Evolutionary conservation across 805 yeast genomes (phyloP), one percentile per base, ranked within the genome.

Genomic region (Yamadazyma takamatsuzukensis): DNA sequence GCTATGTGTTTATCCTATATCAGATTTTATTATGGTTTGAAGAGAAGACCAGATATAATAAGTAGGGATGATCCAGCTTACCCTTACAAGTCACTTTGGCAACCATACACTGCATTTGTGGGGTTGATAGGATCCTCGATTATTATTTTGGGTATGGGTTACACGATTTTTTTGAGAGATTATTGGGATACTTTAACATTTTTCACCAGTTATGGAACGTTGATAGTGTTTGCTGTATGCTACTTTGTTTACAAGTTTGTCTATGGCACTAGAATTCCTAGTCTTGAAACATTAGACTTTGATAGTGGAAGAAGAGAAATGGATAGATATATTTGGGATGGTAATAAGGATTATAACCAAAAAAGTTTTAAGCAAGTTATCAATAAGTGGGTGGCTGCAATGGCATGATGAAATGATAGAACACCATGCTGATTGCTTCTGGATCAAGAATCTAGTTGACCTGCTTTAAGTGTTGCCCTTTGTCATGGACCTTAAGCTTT

Each of bases 301-400:
- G 95, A 87, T 54, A 73, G 86, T 0, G 95, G 95, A 2, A 65
- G 95, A 47, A 69, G 93, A 31, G 95, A 86, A 52, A 76, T 80
- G 59, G 96, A 87, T 56, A 64, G 87, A 30, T 74, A 74, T 41
- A 76, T 79, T 15, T 85, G 95, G 94, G 86, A 80, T 44, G 93
- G 85, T 37, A 85, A 83, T 16, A 51, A 56, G 30, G 70, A 65
- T 32, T 65, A 61, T 40, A 61, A 63, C 39, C 44, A 47, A 16
- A 48, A 54, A 21, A 61, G 49, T 28, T 18, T 57, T 22, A 60
- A 59, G 32, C 68, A 62, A 14, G 49, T 60, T 5, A 32, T 53
- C n/a, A 48, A 48, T 27, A 65, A 61, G 41, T 43, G 54, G 36
- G 34, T 53, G 1, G 56, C 66, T 5, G 57, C 59, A 36, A 38